A percentile compares a stretch with the other conserved stretches of the same genome.
These are phyloP conservation scores for Corinectria fuckeliana DNA, from an alignment of 2,329 filamentous ascomycete species.

Conservation along the genomic window DNA sequence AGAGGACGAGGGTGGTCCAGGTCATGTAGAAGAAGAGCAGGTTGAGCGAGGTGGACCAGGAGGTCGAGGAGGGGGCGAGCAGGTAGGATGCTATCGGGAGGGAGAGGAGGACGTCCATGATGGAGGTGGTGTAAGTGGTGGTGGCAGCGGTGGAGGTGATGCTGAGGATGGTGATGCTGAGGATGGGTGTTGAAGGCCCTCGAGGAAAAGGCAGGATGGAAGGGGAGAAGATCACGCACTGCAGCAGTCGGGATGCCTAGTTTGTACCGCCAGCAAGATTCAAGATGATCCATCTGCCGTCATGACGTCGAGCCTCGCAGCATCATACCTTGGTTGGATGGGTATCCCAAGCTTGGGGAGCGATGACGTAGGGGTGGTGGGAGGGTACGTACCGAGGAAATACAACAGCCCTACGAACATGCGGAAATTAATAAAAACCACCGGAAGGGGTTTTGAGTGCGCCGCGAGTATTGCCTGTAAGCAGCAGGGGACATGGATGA, in stretches of 20 bases:
- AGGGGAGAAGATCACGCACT: too few relatives aligned
- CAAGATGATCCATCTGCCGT: neutral
- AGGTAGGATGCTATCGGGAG: slow-evolving; percentile 75
- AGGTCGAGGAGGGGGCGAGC: slow-evolving; percentile 65
- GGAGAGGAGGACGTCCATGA: slow-evolving; percentile 71
- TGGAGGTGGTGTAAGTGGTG: slow-evolving; percentile 7
- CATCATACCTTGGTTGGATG: slow-evolving; percentile 18
- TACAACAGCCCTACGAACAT: neutral
- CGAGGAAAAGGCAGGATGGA: too few relatives aligned
- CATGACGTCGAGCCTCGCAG: neutral
- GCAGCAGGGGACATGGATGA: neutral
- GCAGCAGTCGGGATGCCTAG: too few relatives aligned
- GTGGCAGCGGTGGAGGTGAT: neutral
- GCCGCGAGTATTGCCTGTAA: neutral
- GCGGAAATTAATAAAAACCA: neutral
- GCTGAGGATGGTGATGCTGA: too few relatives aligned
- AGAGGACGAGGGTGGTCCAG: slow-evolving; percentile 83
- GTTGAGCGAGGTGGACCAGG: slow-evolving; percentile 82
- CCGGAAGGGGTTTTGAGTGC: neutral
- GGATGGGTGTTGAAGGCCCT: neutral
- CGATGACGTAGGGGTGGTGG: neutral
- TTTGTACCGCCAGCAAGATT: too few relatives aligned
- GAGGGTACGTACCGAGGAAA: neutral
- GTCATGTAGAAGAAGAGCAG: slow-evolving; percentile 90
- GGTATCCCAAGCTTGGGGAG: neutral